Evolutionary conservation across 495 filamentous ascomycete genomes (phyloP), one percentile per base, ranked within the genome.

Genomic region (Penicillium subrubescens): DNA sequence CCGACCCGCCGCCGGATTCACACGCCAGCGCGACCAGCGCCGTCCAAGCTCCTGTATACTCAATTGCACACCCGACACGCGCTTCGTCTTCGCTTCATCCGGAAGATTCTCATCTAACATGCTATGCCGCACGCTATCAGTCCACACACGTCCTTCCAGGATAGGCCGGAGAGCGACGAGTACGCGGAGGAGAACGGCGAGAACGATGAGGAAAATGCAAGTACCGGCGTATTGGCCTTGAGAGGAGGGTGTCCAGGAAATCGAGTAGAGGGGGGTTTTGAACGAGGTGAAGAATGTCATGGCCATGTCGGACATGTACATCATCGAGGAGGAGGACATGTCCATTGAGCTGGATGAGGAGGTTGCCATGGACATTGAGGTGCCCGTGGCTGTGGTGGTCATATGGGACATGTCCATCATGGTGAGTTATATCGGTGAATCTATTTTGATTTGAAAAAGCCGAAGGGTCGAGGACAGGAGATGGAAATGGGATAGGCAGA

Each of bases 221-320:
- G 73, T 74, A 4, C 73, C 73, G 56, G 71, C 67, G 34, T 75
- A 75, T 50, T 75, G 71, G 17, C 71, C 73, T 17, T 64, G 58
- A 8, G 53, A 64, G 7, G 65, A 57, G 1, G 73, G 71, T 3
- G 64, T 70, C 71, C 71, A 75, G 41, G 56, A 33, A 1, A 48
- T 55, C 1, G 73, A 63, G 57, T 61, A 75, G 27, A 74, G 71
- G n/a, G 71, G 63, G 10, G 73, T 74, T 51, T 59, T 57, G 46
- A 61, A 59, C 0, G 71, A 73, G 56, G 65, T 69, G 62, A 75
- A 75, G 64, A 75, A 75, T 11, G 67, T 70, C 73, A 75, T 75
- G 21, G 63, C 44, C 73, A 75, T 73, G 19, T 64, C 61, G n/a
- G 72, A 64, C 71, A 71, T 73, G 53, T 59, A 60, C 69, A 71